phyloP scores from a whole-genome alignment of 805 yeast species.

The Yarrowia porcina region DNA sequence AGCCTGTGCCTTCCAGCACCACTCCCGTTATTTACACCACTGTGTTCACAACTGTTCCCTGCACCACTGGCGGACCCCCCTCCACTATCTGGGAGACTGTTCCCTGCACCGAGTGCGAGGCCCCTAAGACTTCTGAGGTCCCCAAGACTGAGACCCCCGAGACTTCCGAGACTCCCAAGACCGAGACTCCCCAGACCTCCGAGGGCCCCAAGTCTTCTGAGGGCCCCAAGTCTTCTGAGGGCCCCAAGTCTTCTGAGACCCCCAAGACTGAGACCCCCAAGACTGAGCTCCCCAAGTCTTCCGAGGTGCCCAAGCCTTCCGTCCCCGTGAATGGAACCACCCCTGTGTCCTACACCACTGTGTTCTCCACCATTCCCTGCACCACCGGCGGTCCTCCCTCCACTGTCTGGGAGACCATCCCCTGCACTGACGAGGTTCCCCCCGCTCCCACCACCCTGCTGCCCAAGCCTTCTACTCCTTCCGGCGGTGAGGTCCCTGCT shows the following conservation, averaged over 20 bases:
- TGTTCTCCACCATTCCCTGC: slow-evolving; percentile 12
- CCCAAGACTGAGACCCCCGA: slow-evolving; percentile 2
- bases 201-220: not conserved
- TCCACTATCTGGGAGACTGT: not conserved
- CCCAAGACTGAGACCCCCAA: slow-evolving; percentile 1
- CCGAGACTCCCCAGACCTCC: not conserved
- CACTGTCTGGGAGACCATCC: slow-evolving; percentile 1
- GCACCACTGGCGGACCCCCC: not conserved
- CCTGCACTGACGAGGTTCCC: slow-evolving; percentile 12
- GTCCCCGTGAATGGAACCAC: not conserved
- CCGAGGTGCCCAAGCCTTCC: not conserved
- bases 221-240: not conserved
- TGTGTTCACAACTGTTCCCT: slow-evolving; percentile 1
- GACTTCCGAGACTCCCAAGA: slow-evolving; percentile 2
- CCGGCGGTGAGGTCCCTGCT: not conserved
- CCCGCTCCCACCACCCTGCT: not conserved
- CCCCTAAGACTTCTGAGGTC: not conserved
- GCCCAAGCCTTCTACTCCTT: not conserved
- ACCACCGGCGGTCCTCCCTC: slow-evolving; percentile 17
- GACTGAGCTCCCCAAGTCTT: not conserved
- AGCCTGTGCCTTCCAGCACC: not conserved
- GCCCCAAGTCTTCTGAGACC: not conserved
- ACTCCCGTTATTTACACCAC: not conserved
- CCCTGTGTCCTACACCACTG: not conserved
- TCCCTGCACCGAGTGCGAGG: slow-evolving; percentile 4